Base-by-base conservation (phyloP, 768 basidiomycete species). In the Rhizopogon sp. region DNA sequence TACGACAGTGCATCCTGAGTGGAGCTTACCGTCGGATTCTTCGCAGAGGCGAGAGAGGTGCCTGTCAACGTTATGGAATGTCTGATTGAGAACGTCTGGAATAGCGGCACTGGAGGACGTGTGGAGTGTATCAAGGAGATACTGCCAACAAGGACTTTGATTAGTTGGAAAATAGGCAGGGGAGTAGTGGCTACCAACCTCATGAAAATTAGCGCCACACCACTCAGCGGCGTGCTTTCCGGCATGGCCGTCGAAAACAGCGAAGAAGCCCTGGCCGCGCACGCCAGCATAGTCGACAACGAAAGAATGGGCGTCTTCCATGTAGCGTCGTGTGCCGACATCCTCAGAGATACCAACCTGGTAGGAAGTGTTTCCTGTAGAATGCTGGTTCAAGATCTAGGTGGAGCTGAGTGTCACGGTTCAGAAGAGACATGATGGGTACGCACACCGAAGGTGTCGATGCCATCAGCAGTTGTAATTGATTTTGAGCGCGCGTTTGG, bases 201-300 rank as follows among this genome's bases (percentile, higher is more conserved):
- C 85, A 66, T 98, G 94, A 72, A 99, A 99, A 69, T 98, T 86
- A 62, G 81, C 78, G 42, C 97, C 97, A 71, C 97, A 98, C 95
- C 96, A 98, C 70, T 99, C 97, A 28, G 97, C 97, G 35, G 96
- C 95, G 64, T 98, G 92, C 69, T 96, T 98, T 16, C 97, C 97
- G 1, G 97, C 97, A 68, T 99, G 97, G 3, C 97, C 97, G 63
- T 99, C 97, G 64, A 98, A 99, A 43, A 99, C 85, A 6, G 96
- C 96, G 69, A 96, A 98, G 77, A 97, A 98, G 7, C 95, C 97
- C 68, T 99, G 97, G 0, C 97, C 97, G 43, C 88, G 83, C 17
- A 98, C 78, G 37, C 85, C 83, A 39, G 85, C 93, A 69, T 90
- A 99, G 68, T 98, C 95, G 58, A 95, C 89, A 56, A 98, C 85